phyloP scores from a whole-genome alignment of 2,329 filamentous ascomycete genomes.

The Penicillium psychrosexuale region DNA sequence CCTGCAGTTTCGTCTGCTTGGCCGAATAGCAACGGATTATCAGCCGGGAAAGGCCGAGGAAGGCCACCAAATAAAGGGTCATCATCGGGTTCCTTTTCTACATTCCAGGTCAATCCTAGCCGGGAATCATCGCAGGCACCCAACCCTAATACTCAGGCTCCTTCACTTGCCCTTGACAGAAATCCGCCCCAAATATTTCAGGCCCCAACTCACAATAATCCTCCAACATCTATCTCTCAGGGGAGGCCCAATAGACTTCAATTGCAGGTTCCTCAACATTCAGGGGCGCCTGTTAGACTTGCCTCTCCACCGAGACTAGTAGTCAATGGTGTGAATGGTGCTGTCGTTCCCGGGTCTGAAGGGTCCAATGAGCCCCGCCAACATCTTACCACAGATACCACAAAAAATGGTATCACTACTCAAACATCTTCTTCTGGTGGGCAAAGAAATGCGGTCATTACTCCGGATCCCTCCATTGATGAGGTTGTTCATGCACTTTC shows the following conservation, averaged over 20 bases:
- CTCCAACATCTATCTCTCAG: conserved; percentile 24
- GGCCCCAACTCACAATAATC: conserved; percentile 26
- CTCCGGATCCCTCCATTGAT: conserved; percentile 26
- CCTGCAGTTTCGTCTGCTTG: conserved; percentile 89
- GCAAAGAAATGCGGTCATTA: conserved; percentile 8
- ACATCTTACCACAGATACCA: background rate
- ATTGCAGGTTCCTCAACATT: conserved; percentile 42
- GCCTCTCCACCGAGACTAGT: conserved; percentile 43
- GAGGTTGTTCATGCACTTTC: conserved; percentile 34
- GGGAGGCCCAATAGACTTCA: conserved; percentile 41
- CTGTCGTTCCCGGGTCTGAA: conserved; percentile 4
- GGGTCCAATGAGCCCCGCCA: background rate
- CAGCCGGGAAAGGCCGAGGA: conserved; percentile 70
- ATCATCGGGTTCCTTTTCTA: conserved; percentile 64
- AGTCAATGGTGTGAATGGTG: conserved; percentile 37
- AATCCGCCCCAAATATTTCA: conserved; percentile 25
- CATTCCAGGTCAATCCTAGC: conserved; percentile 63
- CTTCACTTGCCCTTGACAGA: conserved; percentile 46
- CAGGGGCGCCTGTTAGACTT: conserved; percentile 41
- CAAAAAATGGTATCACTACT: background rate
- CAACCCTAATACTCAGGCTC: conserved; percentile 35
- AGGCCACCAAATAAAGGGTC: conserved; percentile 72
- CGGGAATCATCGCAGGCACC: conserved; percentile 47
- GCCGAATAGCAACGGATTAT: conserved; percentile 63
- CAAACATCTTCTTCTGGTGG: background rate